A percentile compares a stretch with the other conserved stretches of the same genome.
Evolutionary conservation across 169 alveolate species (phyloP).

Genomic region (Fabrea salina): DNA sequence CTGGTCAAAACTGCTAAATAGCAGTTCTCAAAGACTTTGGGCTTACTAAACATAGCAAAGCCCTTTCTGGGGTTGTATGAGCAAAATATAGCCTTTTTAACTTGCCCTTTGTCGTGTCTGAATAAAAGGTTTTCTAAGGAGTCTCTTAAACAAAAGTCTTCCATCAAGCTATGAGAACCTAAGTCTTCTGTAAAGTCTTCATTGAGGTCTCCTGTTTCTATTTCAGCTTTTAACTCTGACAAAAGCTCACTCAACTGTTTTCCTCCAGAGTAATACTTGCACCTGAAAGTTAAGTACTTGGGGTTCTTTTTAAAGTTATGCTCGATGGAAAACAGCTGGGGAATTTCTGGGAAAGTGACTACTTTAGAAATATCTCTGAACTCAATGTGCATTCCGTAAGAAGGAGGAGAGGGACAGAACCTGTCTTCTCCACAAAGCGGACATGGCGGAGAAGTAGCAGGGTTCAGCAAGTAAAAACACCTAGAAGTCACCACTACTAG

Average conservation of each 20-base stretch:
- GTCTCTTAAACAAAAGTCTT: neutral
- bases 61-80: neutral
- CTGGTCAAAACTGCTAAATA: neutral
- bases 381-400: neutral
- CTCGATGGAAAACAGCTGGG: neutral
- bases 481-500: conserved; percentile 10
- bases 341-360: neutral
- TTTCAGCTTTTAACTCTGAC: neutral
- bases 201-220: neutral
- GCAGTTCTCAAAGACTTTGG: neutral
- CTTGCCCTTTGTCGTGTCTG: neutral
- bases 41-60: neutral
- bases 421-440: conserved; percentile 31
- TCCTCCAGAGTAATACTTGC: neutral
- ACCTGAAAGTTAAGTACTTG: neutral
- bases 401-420: conserved; percentile 24
- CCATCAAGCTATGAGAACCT: neutral
- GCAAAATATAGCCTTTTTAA: neutral
- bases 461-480: conserved; percentile 6
- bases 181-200: neutral
- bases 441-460: conserved; percentile 24
- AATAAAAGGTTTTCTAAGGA: neutral
- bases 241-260: neutral
- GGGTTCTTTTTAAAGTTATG: neutral
- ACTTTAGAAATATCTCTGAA: neutral